Percentiles rank a stretch among this genome's conserved stretches.
These are phyloP conservation scores for Penicillium parvum DNA, from an alignment of 495 filamentous ascomycete species.

Conservation along the genomic window DNA sequence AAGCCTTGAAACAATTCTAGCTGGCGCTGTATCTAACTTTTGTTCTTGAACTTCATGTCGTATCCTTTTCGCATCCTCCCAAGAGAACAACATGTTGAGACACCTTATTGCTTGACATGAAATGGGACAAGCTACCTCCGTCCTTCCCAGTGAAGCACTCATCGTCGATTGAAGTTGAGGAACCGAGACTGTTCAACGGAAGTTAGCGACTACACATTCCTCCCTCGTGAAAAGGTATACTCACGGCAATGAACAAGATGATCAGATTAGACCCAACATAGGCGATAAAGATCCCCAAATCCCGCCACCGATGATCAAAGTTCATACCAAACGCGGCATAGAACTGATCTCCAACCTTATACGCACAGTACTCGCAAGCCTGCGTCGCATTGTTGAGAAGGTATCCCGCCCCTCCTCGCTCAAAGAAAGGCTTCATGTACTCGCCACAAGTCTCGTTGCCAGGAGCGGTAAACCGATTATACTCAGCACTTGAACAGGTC, in stretches of 20 bases:
- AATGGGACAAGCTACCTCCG: no score
- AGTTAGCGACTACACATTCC: conserved; percentile 18
- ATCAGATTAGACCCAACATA: conserved; percentile 75
- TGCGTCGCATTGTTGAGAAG: conserved; percentile 53
- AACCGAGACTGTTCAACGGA: conserved; percentile 47
- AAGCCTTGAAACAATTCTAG: no score
- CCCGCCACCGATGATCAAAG: conserved; percentile 69
- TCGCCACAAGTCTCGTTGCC: conserved; percentile 58
- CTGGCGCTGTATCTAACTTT: no score
- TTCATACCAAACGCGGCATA: conserved; percentile 59
- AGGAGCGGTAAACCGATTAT: conserved; percentile 60
- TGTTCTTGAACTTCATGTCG: no score
- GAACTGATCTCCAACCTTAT: conserved; percentile 72
- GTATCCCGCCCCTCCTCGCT: conserved; percentile 61
- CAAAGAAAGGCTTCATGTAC: conserved; percentile 71
- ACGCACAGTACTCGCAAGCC: conserved; percentile 73
- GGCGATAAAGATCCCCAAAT: conserved; percentile 69
- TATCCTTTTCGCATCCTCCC: no score
- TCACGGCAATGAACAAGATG: conserved; percentile 61
- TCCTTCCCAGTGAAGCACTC: no score
- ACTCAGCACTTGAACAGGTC: conserved; percentile 49
- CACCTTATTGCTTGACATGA: no score
- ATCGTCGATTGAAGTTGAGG: conserved; percentile 56
- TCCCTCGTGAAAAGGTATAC: neutral
- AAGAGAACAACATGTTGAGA: no score